Evolutionary conservation across 345 rosid genomes (phyloP).

Genomic region (Boechera divaricarpa): DNA sequence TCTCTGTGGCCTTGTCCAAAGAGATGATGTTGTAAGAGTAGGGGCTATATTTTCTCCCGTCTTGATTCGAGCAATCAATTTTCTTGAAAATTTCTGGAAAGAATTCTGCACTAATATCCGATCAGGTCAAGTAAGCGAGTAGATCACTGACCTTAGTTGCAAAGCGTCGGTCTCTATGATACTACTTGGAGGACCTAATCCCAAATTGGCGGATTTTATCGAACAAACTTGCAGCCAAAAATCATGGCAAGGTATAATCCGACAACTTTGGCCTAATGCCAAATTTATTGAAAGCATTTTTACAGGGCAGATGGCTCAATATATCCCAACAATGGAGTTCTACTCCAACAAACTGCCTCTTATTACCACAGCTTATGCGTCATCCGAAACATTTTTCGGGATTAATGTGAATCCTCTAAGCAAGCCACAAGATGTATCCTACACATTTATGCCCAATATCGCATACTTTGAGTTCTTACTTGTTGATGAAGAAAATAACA

Average conservation of each 20-base stretch:
- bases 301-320: conserved; percentile 75
- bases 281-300: conserved; percentile 62
- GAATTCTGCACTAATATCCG: conserved; percentile 60
- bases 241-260: conserved; percentile 72
- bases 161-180: conserved; percentile 40
- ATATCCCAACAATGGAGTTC: conserved; percentile 58
- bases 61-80: conserved; percentile 59
- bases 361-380: conserved; percentile 61
- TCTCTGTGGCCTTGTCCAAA: conserved; percentile 59
- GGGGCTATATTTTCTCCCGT: conserved; percentile 51
- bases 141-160: conserved; percentile 61
- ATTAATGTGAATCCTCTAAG: conserved; percentile 59
- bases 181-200: conserved; percentile 48
- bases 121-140: conserved; percentile 54
- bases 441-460: conserved; percentile 67
- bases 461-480: conserved; percentile 65
- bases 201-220: conserved; percentile 50
- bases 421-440: conserved; percentile 63
- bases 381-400: conserved; percentile 66
- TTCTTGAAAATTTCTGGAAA: conserved; percentile 58
- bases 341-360: conserved; percentile 66
- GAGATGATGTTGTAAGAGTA: conserved; percentile 51
- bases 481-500: conserved; percentile 29
- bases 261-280: conserved; percentile 63
- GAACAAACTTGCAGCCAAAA: conserved; percentile 43